Evolutionary conservation across 2,329 filamentous ascomycete species (phyloP).

Genomic region (Diaporthe vaccinii): DNA sequence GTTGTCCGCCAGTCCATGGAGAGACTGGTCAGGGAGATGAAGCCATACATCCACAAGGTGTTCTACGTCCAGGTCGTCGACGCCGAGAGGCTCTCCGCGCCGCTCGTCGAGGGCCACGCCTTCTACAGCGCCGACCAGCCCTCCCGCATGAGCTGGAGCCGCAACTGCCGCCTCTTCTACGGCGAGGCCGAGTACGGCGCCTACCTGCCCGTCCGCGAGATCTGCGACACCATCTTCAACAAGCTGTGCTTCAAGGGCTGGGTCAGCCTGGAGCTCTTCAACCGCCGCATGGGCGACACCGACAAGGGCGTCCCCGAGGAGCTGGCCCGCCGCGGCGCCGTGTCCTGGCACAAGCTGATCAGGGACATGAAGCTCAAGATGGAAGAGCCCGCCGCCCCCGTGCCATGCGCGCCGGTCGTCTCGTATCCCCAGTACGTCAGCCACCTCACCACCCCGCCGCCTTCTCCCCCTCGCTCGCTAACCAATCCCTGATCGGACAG

Average conservation of each 20-base stretch:
- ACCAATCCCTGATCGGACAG: not conserved
- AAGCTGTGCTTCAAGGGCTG: constrained; percentile 77
- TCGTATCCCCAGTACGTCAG: constrained; percentile 9
- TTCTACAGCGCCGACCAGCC: constrained; percentile 72
- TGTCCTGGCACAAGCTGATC: constrained; percentile 64
- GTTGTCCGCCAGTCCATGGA: constrained; percentile 68
- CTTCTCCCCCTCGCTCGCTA: not conserved
- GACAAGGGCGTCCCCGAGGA: constrained; percentile 65
- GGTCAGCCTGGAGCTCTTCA: constrained; percentile 80
- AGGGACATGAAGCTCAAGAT: constrained; percentile 52
- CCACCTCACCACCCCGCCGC: constrained; percentile 6
- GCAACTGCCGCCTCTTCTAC: constrained; percentile 80
- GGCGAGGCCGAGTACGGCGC: constrained; percentile 73
- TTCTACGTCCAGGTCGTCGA: constrained; percentile 86
- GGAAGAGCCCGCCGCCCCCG: constrained; percentile 28
- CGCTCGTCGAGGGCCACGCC: constrained; percentile 68
- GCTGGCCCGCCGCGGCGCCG: constrained; percentile 59
- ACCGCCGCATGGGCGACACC: constrained; percentile 66
- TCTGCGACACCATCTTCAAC: constrained; percentile 73
- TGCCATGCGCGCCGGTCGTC: not conserved
- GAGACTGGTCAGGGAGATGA: constrained; percentile 65
- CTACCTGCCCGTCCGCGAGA: constrained; percentile 75
- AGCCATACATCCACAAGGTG: constrained; percentile 70
- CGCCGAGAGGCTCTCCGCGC: constrained; percentile 72
- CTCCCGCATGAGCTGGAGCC: constrained; percentile 81